These are phyloP conservation scores for Zychaea mexicana DNA, from an alignment of 371 early-diverging fungal species.

Conservation along the genomic window DNA sequence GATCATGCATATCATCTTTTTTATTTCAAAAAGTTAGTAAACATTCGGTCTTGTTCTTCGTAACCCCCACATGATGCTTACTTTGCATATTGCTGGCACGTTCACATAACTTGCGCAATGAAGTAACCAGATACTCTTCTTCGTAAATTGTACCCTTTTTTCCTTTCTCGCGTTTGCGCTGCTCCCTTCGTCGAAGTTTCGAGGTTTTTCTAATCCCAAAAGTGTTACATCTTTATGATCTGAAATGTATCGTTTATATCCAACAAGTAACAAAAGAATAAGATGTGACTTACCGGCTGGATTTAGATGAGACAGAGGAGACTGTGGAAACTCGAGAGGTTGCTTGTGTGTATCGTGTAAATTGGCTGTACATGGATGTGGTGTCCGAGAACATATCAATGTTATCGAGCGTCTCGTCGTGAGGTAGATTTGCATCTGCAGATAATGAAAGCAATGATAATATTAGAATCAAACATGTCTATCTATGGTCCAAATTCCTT, in stretches of 20 bases:
- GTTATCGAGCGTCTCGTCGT: slow-evolving; percentile 73
- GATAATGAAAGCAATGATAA: neutral
- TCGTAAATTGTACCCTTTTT: slow-evolving; percentile 89
- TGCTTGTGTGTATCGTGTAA: slow-evolving; percentile 74
- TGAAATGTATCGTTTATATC: neutral
- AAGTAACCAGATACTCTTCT: slow-evolving; percentile 85
- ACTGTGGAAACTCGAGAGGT: slow-evolving; percentile 59
- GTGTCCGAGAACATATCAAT: slow-evolving; percentile 95
- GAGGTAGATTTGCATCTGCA: slow-evolving; percentile 40
- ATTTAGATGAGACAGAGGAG: slow-evolving; percentile 52
- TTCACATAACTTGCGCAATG: slow-evolving; percentile 59
- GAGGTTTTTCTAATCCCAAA: slow-evolving; percentile 76
- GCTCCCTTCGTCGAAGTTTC: slow-evolving; percentile 69
- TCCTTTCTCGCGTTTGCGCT: slow-evolving; percentile 80
- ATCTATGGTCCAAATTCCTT: too few species aligned
- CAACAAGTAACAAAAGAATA: slow-evolving; percentile 3
- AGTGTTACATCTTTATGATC: neutral
- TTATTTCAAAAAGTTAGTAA: neutral
- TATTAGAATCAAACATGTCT: too few species aligned
- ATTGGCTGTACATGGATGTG: slow-evolving; percentile 87
- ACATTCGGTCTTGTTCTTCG: too few species aligned
- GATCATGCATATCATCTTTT: slow-evolving; percentile 37
- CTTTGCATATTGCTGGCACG: slow-evolving; percentile 48
- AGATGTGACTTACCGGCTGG: slow-evolving; percentile 34
- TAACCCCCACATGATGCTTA: too few species aligned